Base-by-base conservation (phyloP, 2,329 filamentous ascomycete species). In the Didymella exigua region DNA sequence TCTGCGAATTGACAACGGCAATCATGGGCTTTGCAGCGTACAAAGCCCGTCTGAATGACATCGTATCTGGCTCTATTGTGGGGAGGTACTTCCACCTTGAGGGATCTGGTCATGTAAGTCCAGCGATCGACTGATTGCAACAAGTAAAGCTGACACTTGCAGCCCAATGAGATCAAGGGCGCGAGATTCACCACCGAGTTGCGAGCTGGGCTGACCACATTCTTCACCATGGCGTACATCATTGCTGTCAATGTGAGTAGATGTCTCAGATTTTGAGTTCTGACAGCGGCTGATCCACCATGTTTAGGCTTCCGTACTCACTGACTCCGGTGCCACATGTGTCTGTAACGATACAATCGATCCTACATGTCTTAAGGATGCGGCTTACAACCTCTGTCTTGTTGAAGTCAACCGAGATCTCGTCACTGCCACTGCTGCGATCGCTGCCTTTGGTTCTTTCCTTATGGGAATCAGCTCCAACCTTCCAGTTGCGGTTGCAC, bases 391-490 rank as follows among this genome's bases (percentile, higher is more conserved):
- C 56, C 75, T 88, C n/a, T 91, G 89, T 70, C 75, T 79, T 8
- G 73, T 79, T 61, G 77, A 79, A 41, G 79, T 93, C 69, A 89
- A 89, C 74, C 85, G 90, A 26, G 91, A 96, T 69, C 78, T 93
- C 33, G 88, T 96, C 51, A 96, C 91, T 13, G 91, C 88, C 13
- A 96, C 91, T 3, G 90, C 91, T 31, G 91, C 91, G 41, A 93
- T 95, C 62, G 83, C 90, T n/a, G 88, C 89, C 18, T 76, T 96
- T 27, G 84, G 88, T 2, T 89, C 86, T 7, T 91, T 95, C 75
- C 87, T 82, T 73, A 92, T 96, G 88, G 91, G 91, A 16, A 74
- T 93, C 1, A 85, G 91, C 60, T 87, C 91, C 53, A 96, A 96
- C 63, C 80, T 93, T 70, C 90, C 91, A 0, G 86, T 91, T 60